These are phyloP conservation scores for Nephromyces sp. DNA, from an alignment of 169 alveolate species.

Conservation along the genomic window DNA sequence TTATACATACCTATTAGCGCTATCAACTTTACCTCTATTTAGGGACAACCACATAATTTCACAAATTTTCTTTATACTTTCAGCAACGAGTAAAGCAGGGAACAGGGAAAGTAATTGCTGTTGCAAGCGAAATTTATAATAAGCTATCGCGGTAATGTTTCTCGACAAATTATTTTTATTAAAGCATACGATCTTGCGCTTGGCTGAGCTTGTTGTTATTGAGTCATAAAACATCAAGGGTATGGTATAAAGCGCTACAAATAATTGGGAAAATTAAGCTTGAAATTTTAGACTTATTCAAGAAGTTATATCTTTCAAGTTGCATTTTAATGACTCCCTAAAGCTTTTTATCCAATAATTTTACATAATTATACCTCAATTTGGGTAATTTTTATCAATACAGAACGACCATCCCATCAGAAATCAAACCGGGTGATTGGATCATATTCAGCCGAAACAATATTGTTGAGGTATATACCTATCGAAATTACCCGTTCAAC, in stretches of 20 bases:
- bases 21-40: background rate
- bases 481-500: background rate
- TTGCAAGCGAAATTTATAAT: background rate
- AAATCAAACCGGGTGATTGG: background rate
- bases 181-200: background rate
- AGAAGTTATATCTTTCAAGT: background rate
- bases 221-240: background rate
- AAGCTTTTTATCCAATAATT: background rate
- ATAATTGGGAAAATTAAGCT: background rate
- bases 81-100: background rate
- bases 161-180: background rate
- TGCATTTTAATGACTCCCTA: background rate
- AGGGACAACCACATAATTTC: background rate
- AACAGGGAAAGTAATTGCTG: background rate
- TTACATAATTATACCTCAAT: background rate
- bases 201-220: background rate
- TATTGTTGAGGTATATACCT: background rate
- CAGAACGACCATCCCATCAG: background rate
- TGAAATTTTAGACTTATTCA: background rate
- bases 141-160: background rate
- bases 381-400: background rate
- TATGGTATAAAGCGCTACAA: background rate
- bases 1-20: background rate
- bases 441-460: background rate
- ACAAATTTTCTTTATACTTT: background rate